phyloP scores from a whole-genome alignment of 2,329 filamentous ascomycete species.

The Cercospora sp. region DNA sequence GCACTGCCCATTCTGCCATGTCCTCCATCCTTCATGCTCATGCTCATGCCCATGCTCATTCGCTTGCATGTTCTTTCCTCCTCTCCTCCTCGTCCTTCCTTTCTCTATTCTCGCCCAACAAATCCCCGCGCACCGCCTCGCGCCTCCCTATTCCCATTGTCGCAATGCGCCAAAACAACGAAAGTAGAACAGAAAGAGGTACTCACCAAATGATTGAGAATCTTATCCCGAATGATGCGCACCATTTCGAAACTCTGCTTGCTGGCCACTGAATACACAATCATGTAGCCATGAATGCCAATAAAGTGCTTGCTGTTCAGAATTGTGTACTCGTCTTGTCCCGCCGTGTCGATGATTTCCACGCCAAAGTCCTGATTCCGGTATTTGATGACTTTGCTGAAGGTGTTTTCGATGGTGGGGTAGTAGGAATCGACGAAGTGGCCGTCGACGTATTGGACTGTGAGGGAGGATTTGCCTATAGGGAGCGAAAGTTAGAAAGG shows the following conservation, averaged over 20 bases:
- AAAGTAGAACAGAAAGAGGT: background rate
- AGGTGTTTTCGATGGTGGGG: constrained; percentile 98
- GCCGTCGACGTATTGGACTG: constrained; percentile 94
- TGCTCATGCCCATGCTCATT: background rate
- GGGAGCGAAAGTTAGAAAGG: background rate
- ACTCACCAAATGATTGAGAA: constrained; percentile 86
- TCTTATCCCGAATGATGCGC: constrained; percentile 92
- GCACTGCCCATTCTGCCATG: background rate
- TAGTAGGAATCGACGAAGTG: constrained; percentile 99
- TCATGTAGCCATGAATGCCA: constrained; percentile 97
- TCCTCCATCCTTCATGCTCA: background rate
- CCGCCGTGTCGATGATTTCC: constrained; percentile 97
- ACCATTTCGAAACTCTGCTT: constrained; percentile 97
- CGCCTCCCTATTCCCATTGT: background rate
- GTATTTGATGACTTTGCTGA: constrained; percentile 90
- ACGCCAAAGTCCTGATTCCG: constrained; percentile 92
- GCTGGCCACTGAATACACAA: constrained; percentile 96
- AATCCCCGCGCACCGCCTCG: background rate
- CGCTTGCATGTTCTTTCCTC: background rate
- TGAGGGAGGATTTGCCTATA: constrained; percentile 95
- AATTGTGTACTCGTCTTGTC: constrained; percentile 97
- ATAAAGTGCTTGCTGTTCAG: constrained; percentile 99
- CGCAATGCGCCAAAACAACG: background rate
- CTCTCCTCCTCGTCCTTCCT: background rate
- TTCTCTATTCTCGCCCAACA: background rate